These are phyloP conservation scores for Phytophthora cryptogea DNA, from an alignment of 352 stramenopile genomes.

Conservation along the genomic window DNA sequence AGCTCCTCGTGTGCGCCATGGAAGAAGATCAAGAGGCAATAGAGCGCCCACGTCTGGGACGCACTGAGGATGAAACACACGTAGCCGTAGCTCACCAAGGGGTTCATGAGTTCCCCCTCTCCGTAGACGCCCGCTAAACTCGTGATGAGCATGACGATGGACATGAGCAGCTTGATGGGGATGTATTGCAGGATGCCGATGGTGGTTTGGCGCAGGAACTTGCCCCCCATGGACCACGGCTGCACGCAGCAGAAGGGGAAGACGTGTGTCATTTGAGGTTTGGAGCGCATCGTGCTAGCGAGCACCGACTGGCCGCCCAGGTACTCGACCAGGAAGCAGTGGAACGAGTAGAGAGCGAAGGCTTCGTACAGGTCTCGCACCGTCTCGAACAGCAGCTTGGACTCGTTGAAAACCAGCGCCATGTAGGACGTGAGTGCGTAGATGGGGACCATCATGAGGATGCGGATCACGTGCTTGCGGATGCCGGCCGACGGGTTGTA, in stretches of 20 bases:
- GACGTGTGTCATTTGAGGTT: slow-evolving; percentile 81
- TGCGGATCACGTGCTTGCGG: slow-evolving; percentile 93
- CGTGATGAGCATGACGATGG: slow-evolving; percentile 87
- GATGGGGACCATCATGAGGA: slow-evolving; percentile 94
- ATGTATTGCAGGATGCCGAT: slow-evolving; percentile 95
- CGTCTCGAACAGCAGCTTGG: slow-evolving; percentile 91
- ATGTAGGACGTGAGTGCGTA: slow-evolving; percentile 93
- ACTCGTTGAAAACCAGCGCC: slow-evolving; percentile 89
- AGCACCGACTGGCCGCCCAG: slow-evolving; percentile 85
- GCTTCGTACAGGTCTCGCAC: slow-evolving; percentile 93
- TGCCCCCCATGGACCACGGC: slow-evolving; percentile 91
- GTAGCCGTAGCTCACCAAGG: slow-evolving; percentile 85
- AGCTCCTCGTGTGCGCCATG: slow-evolving; percentile 91
- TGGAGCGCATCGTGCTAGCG: slow-evolving; percentile 84
- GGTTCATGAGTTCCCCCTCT: slow-evolving; percentile 88
- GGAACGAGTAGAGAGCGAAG: slow-evolving; percentile 94
- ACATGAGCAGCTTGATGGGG: slow-evolving; percentile 87
- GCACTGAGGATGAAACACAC: slow-evolving; percentile 90
- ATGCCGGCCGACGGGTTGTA: slow-evolving; percentile 84
- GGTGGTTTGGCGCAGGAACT: slow-evolving; percentile 93
- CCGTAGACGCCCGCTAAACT: slow-evolving; percentile 88
- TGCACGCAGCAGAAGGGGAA: slow-evolving; percentile 88
- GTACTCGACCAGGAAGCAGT: slow-evolving; percentile 93
- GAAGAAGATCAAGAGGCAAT: slow-evolving; percentile 95
- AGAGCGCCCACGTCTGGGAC: slow-evolving; percentile 93